Base-by-base conservation (phyloP, 164 flowering plant genomes). In the Nymphaea colorata region DNA sequence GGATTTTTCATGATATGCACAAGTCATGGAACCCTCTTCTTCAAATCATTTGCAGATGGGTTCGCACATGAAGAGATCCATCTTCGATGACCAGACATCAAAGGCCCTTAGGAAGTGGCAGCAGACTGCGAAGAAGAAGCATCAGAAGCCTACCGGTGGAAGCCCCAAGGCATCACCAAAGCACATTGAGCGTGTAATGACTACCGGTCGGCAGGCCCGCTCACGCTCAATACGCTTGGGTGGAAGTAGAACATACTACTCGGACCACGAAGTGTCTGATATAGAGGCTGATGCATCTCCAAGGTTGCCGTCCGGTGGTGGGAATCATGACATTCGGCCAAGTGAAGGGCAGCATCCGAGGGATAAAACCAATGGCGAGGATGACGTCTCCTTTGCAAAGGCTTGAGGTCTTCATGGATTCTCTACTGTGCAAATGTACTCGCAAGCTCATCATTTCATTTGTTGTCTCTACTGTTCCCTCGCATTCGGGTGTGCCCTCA, bases 61-160 rank as follows among this genome's bases (percentile, higher is more conserved):
- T 61, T 89, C 96, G 51, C 83, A 80, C 57, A 91, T 91, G 98
- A 94, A 91, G 85, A 77, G 70, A 66, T 83, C 96, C 4, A 78
- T 89, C 7, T 94, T 93, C 60, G 98, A 94, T 17, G 96, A 91
- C 25, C 87, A 91, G 73, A 91, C 97, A 8, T 81, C 86, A 3
- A 91, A 84, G 82, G 98, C 96, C 5, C 77, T 94, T 8, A 86
- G 76, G 81, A 77, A 80, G 41, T 91, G 98, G 97, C 95, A 80
- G 41, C 79, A 79, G 3, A 94, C 90, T 2, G 62, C 64, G 5
- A 85, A 86, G 82, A 86, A 86, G 76, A 84, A 78, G 70, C 66
- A 16, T 0, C 76, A 69, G 42, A 76, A 68, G 66, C 72, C 68
- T 68, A 78, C 81, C 15, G 25, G 41, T 53, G 53, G 8, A 15